These are phyloP conservation scores for Sarcocystis neurona DNA, from an alignment of 169 alveolate species.

Conservation along the genomic window DNA sequence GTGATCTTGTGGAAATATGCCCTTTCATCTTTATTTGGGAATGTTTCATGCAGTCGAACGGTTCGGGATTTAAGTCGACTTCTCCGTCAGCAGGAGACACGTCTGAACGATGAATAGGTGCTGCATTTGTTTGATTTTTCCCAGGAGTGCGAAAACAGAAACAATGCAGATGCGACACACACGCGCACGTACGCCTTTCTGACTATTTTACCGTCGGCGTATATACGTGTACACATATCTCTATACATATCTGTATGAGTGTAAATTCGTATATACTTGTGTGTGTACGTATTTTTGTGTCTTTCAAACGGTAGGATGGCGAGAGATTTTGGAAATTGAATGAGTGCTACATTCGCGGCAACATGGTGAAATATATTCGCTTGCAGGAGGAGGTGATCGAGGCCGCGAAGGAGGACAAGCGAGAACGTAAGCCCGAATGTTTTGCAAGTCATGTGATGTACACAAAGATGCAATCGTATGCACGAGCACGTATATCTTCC, in stretches of 20 bases:
- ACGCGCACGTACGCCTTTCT: neutral
- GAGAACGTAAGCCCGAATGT: conserved; percentile 37
- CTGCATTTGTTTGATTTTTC: no score
- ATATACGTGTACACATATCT: no score
- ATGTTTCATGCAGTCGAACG: no score
- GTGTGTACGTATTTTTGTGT: neutral
- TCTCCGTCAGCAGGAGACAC: no score
- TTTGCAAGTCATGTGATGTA: no score
- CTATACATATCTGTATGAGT: no score
- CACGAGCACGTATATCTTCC: no score
- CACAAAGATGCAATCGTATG: no score
- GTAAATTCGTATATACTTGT: neutral
- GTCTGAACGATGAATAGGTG: no score
- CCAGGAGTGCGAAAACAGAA: neutral
- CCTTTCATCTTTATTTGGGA: no score
- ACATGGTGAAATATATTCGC: conserved; percentile 70
- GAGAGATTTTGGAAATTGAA: conserved; percentile 72
- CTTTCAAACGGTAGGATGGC: conserved; percentile 61
- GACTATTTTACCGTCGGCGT: neutral
- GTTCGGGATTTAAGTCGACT: no score
- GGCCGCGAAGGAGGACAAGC: conserved; percentile 70
- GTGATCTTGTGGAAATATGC: no score
- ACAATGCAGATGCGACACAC: neutral
- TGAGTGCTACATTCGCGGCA: conserved; percentile 70
- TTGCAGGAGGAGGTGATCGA: conserved; percentile 72